Evolutionary conservation across 495 filamentous ascomycete species (phyloP).

Genomic region (Cudoniella acicularis): DNA sequence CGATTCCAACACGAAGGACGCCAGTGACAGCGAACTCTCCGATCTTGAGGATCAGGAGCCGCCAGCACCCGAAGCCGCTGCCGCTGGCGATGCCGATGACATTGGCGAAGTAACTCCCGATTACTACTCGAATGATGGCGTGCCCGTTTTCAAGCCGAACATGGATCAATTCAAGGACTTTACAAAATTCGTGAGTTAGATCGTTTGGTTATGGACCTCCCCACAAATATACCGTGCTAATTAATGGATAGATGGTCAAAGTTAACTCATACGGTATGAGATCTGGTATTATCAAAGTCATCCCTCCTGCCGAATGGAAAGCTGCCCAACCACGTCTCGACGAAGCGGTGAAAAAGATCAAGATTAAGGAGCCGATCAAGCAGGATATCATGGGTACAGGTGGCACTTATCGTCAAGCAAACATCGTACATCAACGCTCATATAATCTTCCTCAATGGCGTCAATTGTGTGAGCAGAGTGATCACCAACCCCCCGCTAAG

Average conservation of each 20-base stretch:
- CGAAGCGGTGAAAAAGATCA: constrained; percentile 83
- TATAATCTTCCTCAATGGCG: constrained; percentile 98
- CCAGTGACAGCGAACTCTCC: constrained; percentile 53
- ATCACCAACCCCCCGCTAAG: constrained; percentile 93
- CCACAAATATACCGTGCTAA: constrained; percentile 1
- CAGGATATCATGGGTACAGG: constrained; percentile 95
- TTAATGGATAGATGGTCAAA: constrained; percentile 57
- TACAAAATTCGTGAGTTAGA: constrained; percentile 62
- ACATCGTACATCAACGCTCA: constrained; percentile 89
- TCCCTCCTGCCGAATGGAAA: constrained; percentile 93
- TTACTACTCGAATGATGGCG: constrained; percentile 80
- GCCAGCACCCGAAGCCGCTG: neutral
- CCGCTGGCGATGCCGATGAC: constrained; percentile 56
- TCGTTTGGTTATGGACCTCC: neutral
- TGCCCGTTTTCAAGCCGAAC: constrained; percentile 93
- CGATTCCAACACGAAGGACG: constrained; percentile 19
- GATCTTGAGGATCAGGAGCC: constrained; percentile 39
- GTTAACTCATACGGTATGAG: constrained; percentile 95
- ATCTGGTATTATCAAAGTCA: constrained; percentile 91
- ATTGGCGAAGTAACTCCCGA: constrained; percentile 68
- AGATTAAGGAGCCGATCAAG: constrained; percentile 93
- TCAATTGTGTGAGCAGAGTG: constrained; percentile 81
- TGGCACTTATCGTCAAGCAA: constrained; percentile 92
- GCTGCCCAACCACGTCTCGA: constrained; percentile 72
- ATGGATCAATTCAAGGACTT: constrained; percentile 95